These are phyloP conservation scores for Potentilla sterilis DNA, from an alignment of 306 rosid species.

Conservation along the genomic window DNA sequence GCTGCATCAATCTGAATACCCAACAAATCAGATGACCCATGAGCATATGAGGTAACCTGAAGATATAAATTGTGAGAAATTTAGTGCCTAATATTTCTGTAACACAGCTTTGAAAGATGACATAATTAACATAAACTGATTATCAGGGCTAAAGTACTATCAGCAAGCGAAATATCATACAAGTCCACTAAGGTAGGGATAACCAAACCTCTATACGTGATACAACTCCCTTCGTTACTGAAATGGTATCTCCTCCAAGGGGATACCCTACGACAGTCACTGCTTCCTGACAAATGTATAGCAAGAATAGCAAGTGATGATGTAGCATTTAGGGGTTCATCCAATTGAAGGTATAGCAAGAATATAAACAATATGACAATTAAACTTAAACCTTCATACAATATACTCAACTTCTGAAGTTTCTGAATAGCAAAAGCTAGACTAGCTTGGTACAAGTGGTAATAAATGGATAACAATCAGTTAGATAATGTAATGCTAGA, in stretches of 20 bases:
- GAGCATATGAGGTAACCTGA: constrained; percentile 97
- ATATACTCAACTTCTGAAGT: background rate
- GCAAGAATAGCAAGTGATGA: constrained; percentile 24
- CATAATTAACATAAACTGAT: constrained; percentile 12
- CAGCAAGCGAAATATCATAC: constrained; percentile 2
- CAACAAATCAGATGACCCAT: constrained; percentile 91
- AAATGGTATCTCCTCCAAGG: constrained; percentile 98
- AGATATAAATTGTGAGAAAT: constrained; percentile 26
- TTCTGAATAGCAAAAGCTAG: constrained; percentile 9
- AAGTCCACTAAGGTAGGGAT: background rate
- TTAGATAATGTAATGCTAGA: background rate
- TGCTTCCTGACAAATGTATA: constrained; percentile 67
- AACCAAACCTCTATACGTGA: constrained; percentile 90
- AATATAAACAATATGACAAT: constrained; percentile 8
- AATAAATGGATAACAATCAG: background rate
- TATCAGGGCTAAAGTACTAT: constrained; percentile 8
- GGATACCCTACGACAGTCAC: constrained; percentile 99
- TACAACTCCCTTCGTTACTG: constrained; percentile 97
- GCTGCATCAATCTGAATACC: constrained; percentile 99
- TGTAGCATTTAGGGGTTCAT: constrained; percentile 3
- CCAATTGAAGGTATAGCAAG: constrained; percentile 19
- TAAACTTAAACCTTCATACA: background rate
- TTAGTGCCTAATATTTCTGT: constrained; percentile 5
- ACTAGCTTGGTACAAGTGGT: constrained; percentile 11
- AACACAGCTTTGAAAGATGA: constrained; percentile 17